These are phyloP conservation scores for Fomitopsis betulina DNA, from an alignment of 1,284 basidiomycete genomes.

Conservation along the genomic window DNA sequence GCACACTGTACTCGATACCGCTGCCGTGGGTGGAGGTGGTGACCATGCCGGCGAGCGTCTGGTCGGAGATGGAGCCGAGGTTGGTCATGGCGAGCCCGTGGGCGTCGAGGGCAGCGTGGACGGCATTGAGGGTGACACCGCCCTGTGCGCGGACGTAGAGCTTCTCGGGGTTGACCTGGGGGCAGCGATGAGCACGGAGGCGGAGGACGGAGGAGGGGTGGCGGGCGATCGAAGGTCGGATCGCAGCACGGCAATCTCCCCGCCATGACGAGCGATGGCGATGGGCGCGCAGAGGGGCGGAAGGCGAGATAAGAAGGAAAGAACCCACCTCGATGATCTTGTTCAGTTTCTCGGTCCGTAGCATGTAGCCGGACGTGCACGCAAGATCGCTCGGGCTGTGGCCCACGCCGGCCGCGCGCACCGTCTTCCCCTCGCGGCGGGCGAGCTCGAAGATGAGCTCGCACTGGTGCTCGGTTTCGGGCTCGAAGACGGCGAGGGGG, in stretches of 20 bases:
- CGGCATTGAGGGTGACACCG: slow-evolving; percentile 74
- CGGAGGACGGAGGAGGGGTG: background rate
- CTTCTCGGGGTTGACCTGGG: slow-evolving; percentile 71
- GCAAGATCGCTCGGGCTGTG: slow-evolving; percentile 93
- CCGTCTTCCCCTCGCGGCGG: slow-evolving; percentile 60
- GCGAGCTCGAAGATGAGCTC: slow-evolving; percentile 83
- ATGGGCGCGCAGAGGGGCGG: slow-evolving; percentile 20
- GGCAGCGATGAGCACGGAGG: slow-evolving; percentile 3
- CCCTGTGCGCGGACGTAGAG: slow-evolving; percentile 68
- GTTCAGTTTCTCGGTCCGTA: slow-evolving; percentile 71
- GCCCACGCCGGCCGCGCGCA: slow-evolving; percentile 86
- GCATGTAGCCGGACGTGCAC: slow-evolving; percentile 81
- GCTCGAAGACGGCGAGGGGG: slow-evolving; percentile 74
- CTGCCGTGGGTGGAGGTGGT: slow-evolving; percentile 96
- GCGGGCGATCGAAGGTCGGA: slow-evolving; percentile 12
- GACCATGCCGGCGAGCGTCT: slow-evolving; percentile 91
- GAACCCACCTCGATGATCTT: slow-evolving; percentile 67
- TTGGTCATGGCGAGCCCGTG: slow-evolving; percentile 84
- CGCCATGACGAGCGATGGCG: slow-evolving; percentile 13
- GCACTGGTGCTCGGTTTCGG: slow-evolving; percentile 70
- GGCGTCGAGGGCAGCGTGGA: slow-evolving; percentile 66
- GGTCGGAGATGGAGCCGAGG: slow-evolving; percentile 95
- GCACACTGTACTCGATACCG: slow-evolving; percentile 76
- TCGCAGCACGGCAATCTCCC: slow-evolving; percentile 25
- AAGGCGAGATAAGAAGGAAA: slow-evolving; percentile 15